These are phyloP conservation scores for Phyllosticta citrichinensis DNA, from an alignment of 2,329 filamentous ascomycete genomes.

Conservation along the genomic window DNA sequence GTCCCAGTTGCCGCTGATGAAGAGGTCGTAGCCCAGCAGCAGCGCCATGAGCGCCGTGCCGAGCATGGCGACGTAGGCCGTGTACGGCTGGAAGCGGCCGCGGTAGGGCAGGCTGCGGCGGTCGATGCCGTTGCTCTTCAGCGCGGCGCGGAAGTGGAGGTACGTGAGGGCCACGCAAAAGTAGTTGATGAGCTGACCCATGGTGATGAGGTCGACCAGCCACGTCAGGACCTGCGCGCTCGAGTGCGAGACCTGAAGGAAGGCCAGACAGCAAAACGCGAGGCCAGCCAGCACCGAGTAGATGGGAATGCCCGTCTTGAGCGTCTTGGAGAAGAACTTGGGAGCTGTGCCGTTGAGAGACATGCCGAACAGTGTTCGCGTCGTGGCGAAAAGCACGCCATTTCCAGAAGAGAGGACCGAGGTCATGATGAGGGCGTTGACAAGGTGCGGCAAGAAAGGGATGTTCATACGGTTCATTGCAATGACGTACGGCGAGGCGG, in stretches of 20 bases:
- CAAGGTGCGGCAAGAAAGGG: conserved; percentile 44
- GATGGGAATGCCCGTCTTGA: conserved; percentile 56
- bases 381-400: conserved; percentile 45
- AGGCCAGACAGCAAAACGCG: conserved; percentile 59
- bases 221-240: conserved; percentile 60
- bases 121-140: conserved; percentile 38
- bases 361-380: conserved; percentile 43
- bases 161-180: conserved; percentile 49
- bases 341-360: conserved; percentile 45
- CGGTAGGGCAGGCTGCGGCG: conserved; percentile 40
- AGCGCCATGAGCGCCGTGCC: conserved; percentile 62
- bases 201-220: conserved; percentile 63
- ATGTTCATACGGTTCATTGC: conserved; percentile 49
- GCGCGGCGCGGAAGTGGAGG: conserved; percentile 47
- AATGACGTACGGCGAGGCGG: conserved; percentile 54
- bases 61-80: conserved; percentile 55
- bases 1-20: conserved; percentile 58
- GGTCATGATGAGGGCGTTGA: conserved; percentile 47
- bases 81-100: conserved; percentile 51
- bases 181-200: conserved; percentile 47
- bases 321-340: conserved; percentile 48
- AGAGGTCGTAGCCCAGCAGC: conserved; percentile 66
- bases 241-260: conserved; percentile 59
- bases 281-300: conserved; percentile 61
- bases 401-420: conserved; percentile 47